These are phyloP conservation scores for Tylopilus orsonianus DNA, from an alignment of 1,284 basidiomycete species.

Conservation along the genomic window DNA sequence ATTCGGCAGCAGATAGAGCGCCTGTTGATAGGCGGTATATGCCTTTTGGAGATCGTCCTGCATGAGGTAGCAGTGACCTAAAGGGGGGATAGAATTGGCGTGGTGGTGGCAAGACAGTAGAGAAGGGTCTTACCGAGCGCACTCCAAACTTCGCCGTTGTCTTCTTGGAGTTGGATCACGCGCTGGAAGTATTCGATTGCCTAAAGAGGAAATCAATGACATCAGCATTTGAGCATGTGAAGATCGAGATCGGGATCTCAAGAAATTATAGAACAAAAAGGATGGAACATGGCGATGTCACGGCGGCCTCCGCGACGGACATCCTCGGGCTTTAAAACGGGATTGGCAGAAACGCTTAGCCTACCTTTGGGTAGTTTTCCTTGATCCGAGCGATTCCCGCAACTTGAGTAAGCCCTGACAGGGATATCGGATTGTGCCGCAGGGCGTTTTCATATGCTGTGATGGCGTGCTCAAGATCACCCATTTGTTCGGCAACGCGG, in stretches of 20 bases:
- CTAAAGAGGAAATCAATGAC: conserved; percentile 45
- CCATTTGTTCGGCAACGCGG: conserved; percentile 88
- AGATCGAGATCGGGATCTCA: conserved; percentile 33
- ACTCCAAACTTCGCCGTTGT: conserved; percentile 95
- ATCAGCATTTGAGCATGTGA: conserved; percentile 40
- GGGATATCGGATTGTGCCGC: conserved; percentile 87
- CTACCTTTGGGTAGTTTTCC: conserved; percentile 82
- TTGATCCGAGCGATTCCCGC: conserved; percentile 89
- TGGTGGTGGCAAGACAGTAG: conserved; percentile 19
- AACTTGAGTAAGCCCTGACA: conserved; percentile 86
- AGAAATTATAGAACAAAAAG: conserved; percentile 24
- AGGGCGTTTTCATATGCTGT: conserved; percentile 90
- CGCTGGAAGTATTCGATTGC: conserved; percentile 95
- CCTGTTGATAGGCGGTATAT: conserved; percentile 98
- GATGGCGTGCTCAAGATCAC: conserved; percentile 85
- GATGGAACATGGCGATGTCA: conserved; percentile 30
- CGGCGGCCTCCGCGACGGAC: conserved; percentile 41
- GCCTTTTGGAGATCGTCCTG: conserved; percentile 99
- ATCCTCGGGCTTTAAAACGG: conserved; percentile 36
- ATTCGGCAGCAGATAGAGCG: conserved; percentile 92
- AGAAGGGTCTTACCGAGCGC: conserved; percentile 65
- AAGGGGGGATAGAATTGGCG: conserved; percentile 26
- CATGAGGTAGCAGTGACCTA: conserved; percentile 97
- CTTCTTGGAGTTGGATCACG: conserved; percentile 83
- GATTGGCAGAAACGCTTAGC: conserved; percentile 33